These are phyloP conservation scores for Houttuynia cordata DNA, from an alignment of 164 flowering plant genomes.

Conservation along the genomic window DNA sequence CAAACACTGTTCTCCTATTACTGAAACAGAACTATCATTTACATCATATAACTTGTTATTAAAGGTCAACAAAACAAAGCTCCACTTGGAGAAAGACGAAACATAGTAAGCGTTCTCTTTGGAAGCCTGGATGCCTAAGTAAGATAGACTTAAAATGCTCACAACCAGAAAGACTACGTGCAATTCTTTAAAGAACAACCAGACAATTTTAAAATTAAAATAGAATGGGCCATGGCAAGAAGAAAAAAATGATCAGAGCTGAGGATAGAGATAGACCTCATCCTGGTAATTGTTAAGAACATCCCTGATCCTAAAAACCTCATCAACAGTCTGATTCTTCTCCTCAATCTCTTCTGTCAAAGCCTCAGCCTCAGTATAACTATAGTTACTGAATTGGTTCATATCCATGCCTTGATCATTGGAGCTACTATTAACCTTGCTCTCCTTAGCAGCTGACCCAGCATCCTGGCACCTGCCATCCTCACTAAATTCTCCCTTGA, in stretches of 20 bases:
- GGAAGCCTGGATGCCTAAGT: too few species aligned
- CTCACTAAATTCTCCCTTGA: constrained; percentile 13
- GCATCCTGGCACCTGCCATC: constrained; percentile 18
- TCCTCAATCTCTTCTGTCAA: constrained; percentile 84
- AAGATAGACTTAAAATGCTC: too few species aligned
- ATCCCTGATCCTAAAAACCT: constrained; percentile 76
- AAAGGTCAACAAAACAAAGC: too few species aligned
- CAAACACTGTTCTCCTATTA: too few species aligned
- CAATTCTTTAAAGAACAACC: too few species aligned
- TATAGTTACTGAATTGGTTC: constrained; percentile 39
- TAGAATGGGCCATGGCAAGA: too few species aligned
- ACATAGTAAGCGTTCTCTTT: too few species aligned
- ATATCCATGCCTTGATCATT: constrained; percentile 17
- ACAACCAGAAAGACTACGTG: too few species aligned
- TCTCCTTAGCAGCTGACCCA: constrained; percentile 35
- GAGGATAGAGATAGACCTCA: constrained; percentile 35
- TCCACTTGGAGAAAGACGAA: too few species aligned
- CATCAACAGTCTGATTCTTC: constrained; percentile 37
- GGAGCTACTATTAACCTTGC: constrained; percentile 37
- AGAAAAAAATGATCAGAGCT: background rate
- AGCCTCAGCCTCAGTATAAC: constrained; percentile 80
- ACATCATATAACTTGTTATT: too few species aligned
- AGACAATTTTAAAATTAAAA: too few species aligned
- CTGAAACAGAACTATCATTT: too few species aligned
- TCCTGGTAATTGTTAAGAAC: constrained; percentile 36